These are phyloP conservation scores for Myotisia sp. DNA, from an alignment of 2,329 filamentous ascomycete genomes.

Conservation along the genomic window DNA sequence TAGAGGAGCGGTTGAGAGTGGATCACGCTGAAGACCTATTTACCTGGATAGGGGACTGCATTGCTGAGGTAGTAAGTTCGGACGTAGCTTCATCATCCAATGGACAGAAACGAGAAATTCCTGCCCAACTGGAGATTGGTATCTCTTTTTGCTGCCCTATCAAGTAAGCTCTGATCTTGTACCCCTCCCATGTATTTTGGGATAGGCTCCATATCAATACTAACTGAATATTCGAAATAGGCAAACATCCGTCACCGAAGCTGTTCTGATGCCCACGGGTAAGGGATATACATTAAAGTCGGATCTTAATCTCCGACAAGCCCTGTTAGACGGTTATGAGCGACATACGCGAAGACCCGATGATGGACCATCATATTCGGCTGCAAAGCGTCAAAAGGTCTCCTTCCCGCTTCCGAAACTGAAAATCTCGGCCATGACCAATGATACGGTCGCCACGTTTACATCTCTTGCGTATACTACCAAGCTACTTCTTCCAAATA, in stretches of 20 bases:
- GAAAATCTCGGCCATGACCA: slow-evolving; percentile 56
- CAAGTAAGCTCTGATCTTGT: slow-evolving; percentile 18
- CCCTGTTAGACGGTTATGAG: slow-evolving; percentile 24
- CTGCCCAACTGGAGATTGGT: slow-evolving; percentile 23
- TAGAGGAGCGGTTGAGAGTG: slow-evolving; percentile 56
- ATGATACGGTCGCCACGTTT: slow-evolving; percentile 63
- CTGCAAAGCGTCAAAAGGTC: slow-evolving; percentile 17
- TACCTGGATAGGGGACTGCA: slow-evolving; percentile 59
- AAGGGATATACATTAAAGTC: slow-evolving; percentile 36
- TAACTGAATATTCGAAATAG: slow-evolving; percentile 15
- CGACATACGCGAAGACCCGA: slow-evolving; percentile 29
- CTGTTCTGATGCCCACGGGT: slow-evolving; percentile 38
- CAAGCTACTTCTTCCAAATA: slow-evolving; percentile 36
- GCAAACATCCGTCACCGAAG: slow-evolving; percentile 36
- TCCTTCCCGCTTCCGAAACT: slow-evolving; percentile 43
- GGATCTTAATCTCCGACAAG: slow-evolving; percentile 23
- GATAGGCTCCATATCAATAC: no score
- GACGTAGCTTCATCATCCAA: slow-evolving; percentile 11
- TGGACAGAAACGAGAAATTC: slow-evolving; percentile 15
- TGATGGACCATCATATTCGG: slow-evolving; percentile 13
- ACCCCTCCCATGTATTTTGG: neutral
- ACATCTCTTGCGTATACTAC: slow-evolving; percentile 61
- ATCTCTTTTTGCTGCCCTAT: slow-evolving; percentile 32
- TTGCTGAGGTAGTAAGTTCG: slow-evolving; percentile 49
- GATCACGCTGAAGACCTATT: slow-evolving; percentile 58